A percentile compares a stretch with the other conserved stretches of the same genome.
These are phyloP conservation scores for Aspergillus carlsbadensis DNA, from an alignment of 495 filamentous ascomycete genomes.

Conservation along the genomic window DNA sequence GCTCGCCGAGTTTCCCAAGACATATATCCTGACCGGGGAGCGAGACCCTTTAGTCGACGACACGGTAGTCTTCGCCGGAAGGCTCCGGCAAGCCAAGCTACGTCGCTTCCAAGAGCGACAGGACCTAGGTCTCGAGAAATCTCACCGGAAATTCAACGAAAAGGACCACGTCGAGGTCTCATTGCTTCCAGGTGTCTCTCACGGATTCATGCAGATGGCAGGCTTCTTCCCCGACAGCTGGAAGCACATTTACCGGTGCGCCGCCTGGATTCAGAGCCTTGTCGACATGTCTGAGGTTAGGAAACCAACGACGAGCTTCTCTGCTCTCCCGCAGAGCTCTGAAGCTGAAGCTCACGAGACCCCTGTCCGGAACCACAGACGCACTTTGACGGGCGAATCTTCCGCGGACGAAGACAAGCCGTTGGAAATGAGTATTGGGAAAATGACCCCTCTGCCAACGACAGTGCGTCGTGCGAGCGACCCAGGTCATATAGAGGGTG, in stretches of 20 bases:
- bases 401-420: constrained; percentile 77
- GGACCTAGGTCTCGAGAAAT: constrained; percentile 58
- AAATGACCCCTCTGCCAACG: constrained; percentile 25
- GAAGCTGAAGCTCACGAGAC: neutral
- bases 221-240: constrained; percentile 81
- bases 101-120: constrained; percentile 60
- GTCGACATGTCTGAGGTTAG: constrained; percentile 54
- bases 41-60: constrained; percentile 95
- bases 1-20: constrained; percentile 82
- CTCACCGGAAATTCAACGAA: constrained; percentile 63
- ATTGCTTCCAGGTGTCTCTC: constrained; percentile 81
- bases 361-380: constrained; percentile 35
- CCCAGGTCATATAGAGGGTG: constrained; percentile 14
- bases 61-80: constrained; percentile 90
- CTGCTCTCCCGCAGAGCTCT: neutral
- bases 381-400: constrained; percentile 54
- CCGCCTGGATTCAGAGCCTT: constrained; percentile 72
- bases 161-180: constrained; percentile 76
- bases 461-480: constrained; percentile 9
- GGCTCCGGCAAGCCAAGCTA: constrained; percentile 78
- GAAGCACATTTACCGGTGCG: constrained; percentile 73
- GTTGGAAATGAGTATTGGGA: constrained; percentile 71
- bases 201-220: constrained; percentile 92
- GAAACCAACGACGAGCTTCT: constrained; percentile 24
- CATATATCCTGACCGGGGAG: constrained; percentile 90